Base-by-base conservation (phyloP, 2,329 filamentous ascomycete genomes). In the Trichoderma cornu-damae region DNA sequence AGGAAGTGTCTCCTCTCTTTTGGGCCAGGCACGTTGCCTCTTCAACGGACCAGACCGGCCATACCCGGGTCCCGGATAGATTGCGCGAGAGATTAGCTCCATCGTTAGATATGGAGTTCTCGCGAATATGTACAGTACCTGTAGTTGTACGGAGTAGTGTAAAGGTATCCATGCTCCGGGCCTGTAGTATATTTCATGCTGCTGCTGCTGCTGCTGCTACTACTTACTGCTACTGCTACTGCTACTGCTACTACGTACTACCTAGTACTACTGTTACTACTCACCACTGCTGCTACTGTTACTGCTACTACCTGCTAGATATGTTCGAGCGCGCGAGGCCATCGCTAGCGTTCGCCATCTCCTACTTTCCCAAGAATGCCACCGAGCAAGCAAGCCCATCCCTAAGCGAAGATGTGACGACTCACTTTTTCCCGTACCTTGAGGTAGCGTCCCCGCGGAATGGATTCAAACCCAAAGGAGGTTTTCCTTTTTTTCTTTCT, bases 51-150 rank as follows among this genome's bases (percentile, higher is more conserved):
- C 40, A 53, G 28, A 54, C 53, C 43, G 53, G 53, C 53, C 53
- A 56, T 56, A 49, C 44, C 53, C 53, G 53, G 53, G 34, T 44
- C 32, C 53, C 53, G 53, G 53, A 49, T 56, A 56, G 53, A 56
- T 56, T 56, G 44, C 53, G 44, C 53, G 44, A 56, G 44, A 56
- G 53, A 56, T 56, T 56, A 56, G 53, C 53, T 48, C 53, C 53
- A 56, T 56, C 53, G 53, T n/a, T 34, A 46, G 42, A 46, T 54
- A 54, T 54, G 51, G 42, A 54, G 42, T 52, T 18, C 30, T 37
- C 50, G 28, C 48, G 35, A 38, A 40, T 37, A n/a, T 16, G n/a
- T n/a, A n/a, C n/a, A 26, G 8, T 53, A 32, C 38, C 38, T 35
- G 40, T 28, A 32, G n/a, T n/a, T n/a, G n/a, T n/a, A n/a, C n/a